These are phyloP conservation scores for Arabis hirsuta DNA, from an alignment of 345 rosid genomes.

Conservation along the genomic window DNA sequence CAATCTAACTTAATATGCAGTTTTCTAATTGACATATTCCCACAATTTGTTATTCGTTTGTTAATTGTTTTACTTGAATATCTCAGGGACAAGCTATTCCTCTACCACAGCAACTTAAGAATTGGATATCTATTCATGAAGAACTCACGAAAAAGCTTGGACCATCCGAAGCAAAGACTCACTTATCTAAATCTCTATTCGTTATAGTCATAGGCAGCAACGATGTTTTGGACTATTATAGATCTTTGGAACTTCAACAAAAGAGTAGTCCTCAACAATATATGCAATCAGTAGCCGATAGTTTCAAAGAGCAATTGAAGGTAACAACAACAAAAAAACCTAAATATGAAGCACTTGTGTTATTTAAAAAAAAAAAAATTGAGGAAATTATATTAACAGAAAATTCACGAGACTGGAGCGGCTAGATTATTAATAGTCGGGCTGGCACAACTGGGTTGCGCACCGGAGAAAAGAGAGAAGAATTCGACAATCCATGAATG, in stretches of 20 bases:
- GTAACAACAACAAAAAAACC: too few species aligned
- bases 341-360: too few species aligned
- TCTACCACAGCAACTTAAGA: constrained; percentile 48
- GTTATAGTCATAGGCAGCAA: constrained; percentile 54
- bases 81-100: constrained; percentile 48
- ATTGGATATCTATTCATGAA: constrained; percentile 41
- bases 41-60: too few species aligned
- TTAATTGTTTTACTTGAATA: neutral
- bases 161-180: constrained; percentile 35
- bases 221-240: constrained; percentile 51
- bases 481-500: constrained; percentile 40
- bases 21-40: too few species aligned
- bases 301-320: neutral
- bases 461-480: too few species aligned
- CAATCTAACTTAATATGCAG: too few species aligned
- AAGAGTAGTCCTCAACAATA: constrained; percentile 45
- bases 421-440: too few species aligned
- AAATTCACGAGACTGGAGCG: too few species aligned
- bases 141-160: constrained; percentile 42
- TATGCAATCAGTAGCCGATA: constrained; percentile 42
- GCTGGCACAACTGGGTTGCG: too few species aligned
- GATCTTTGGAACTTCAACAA: constrained; percentile 40
- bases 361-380: too few species aligned
- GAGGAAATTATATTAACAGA: too few species aligned
- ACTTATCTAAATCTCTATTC: constrained; percentile 52